phyloP scores from a whole-genome alignment of 345 rosid species.

The Hibiscus tridactylites region DNA sequence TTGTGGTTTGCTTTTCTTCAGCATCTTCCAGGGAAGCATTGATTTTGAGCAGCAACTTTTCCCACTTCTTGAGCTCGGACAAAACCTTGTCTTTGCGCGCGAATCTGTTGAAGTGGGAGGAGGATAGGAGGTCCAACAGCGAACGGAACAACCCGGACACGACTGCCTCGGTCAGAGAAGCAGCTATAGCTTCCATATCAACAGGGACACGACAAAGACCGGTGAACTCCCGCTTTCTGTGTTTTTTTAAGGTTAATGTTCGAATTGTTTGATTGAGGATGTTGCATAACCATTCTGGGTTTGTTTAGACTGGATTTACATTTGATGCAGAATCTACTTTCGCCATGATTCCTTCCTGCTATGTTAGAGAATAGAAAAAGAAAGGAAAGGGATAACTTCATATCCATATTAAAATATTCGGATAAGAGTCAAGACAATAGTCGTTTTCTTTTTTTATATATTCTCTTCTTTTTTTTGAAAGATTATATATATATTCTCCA shows the following conservation, averaged over 20 bases:
- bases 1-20: background rate
- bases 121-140: background rate
- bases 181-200: background rate
- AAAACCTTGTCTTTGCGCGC: background rate
- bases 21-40: slow-evolving; percentile 3
- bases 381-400: too few relatives aligned
- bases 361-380: too few relatives aligned
- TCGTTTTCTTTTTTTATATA: too few relatives aligned
- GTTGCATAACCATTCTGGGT: background rate
- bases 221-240: background rate
- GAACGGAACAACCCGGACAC: background rate
- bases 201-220: background rate
- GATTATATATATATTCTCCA: too few relatives aligned
- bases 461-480: too few relatives aligned
- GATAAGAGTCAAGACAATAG: background rate
- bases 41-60: background rate
- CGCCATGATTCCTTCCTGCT: too few relatives aligned
- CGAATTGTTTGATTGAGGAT: background rate
- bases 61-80: slow-evolving; percentile 14
- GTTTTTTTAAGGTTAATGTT: background rate
- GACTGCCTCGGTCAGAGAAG: background rate
- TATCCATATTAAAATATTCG: too few relatives aligned
- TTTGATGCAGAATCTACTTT: background rate
- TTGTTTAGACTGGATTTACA: too few relatives aligned
- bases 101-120: background rate